Evolutionary conservation across 139 green algal species (phyloP), one percentile per base, ranked within the genome.

Genomic region (Limnomonas spitsbergensis): DNA sequence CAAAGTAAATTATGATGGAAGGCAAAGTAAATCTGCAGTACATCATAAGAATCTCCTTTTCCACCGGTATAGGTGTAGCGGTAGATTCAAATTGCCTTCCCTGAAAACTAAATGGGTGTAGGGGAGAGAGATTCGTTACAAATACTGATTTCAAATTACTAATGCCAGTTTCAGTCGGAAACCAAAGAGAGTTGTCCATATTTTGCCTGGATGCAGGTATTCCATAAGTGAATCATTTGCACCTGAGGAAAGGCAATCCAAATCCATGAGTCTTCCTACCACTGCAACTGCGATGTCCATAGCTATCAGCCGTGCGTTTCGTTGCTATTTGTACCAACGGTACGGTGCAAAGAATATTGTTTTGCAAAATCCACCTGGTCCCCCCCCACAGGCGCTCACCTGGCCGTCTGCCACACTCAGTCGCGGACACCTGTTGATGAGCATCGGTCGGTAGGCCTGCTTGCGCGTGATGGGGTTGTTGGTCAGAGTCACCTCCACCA

Each of bases 401-500:
- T 82, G 83, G 0, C 80, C 72, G 40, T 93, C 89, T 38, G 87
- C 66, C 26, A 85, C 78, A 29, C 78, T 76, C 67, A 89, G 73
- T 1, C 38, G 32, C 1, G 84, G 75, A 71, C 79, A 86, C 39
- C 78, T 83, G 66, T 42, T 77, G 29, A 90, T 47, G 37, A 88
- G 38, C 70, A 88, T 37, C 3, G 82, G 40, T 1, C 89, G 79
- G 85, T 93, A 90, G 9, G 76, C 69, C 75, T 90, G 82, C 74
- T 91, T 91, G 76, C 87, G 79, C 29, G 78, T 81, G 38, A 93
- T 39, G 3, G 89, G 88, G 81, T 92, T 94, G 73, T 83, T 83
- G 26, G 76, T 71, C 56, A 94, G 69, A 7, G 79, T 85, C 6
- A 94, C 53, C 79, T 94, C 87, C 40, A 82, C 29, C 67, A 92